Percentiles rank a stretch among this genome's conserved stretches.
These are phyloP conservation scores for Zygosaccharomyces lentus DNA, from an alignment of 805 yeast species.

Conservation along the genomic window DNA sequence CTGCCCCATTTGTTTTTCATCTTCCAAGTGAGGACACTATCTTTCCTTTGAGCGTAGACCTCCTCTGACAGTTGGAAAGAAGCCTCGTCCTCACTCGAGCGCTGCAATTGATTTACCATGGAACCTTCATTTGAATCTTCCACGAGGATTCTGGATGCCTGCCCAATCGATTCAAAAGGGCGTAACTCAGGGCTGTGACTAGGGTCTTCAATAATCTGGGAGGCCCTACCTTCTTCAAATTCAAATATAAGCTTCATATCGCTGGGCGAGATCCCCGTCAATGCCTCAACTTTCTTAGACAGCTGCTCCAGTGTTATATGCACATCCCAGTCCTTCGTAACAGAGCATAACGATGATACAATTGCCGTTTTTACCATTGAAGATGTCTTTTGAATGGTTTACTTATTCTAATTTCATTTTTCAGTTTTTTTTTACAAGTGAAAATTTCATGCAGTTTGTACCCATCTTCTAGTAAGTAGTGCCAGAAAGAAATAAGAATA, in stretches of 20 bases:
- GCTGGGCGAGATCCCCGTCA: slow-evolving; percentile 28
- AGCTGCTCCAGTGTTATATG: slow-evolving; percentile 18
- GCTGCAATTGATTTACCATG: slow-evolving; percentile 39
- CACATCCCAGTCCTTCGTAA: slow-evolving; percentile 16
- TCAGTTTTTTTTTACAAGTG: background rate
- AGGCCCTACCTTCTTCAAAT: slow-evolving; percentile 6
- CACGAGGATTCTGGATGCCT: slow-evolving; percentile 39
- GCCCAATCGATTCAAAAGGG: background rate
- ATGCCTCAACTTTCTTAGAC: slow-evolving; percentile 21
- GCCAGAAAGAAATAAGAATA: background rate
- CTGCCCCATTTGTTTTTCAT: slow-evolving; percentile 62
- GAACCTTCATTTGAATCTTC: slow-evolving; percentile 53
- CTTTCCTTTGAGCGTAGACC: slow-evolving; percentile 48
- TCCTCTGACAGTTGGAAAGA: slow-evolving; percentile 25
- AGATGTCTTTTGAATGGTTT: background rate
- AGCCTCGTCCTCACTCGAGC: slow-evolving; percentile 12
- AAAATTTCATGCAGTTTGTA: background rate
- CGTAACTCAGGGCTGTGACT: background rate
- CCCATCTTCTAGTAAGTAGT: background rate
- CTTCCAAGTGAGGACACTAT: slow-evolving; percentile 78
- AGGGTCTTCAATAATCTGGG: background rate
- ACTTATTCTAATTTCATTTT: background rate
- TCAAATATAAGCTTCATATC: slow-evolving; percentile 26
- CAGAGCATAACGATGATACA: slow-evolving; percentile 24
- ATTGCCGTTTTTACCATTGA: slow-evolving; percentile 11